Conservation (phyloP, 2,329 filamentous ascomycete species). For the Nakataea oryzae region DNA sequence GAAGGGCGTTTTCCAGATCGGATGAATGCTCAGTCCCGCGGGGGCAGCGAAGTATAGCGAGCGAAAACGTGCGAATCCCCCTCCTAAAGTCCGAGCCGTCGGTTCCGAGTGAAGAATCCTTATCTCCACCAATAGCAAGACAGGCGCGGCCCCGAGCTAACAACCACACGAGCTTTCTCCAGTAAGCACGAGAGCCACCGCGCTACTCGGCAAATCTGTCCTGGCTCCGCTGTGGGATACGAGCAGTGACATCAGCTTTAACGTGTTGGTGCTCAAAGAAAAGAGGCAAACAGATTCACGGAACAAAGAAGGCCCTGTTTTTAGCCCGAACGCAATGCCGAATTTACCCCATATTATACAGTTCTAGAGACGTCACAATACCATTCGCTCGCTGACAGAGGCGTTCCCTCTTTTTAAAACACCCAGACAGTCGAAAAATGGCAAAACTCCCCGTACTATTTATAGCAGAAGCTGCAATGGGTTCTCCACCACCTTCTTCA, state of each 20-base stretch:
- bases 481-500: constrained; percentile 98
- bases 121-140: background rate
- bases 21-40: background rate
- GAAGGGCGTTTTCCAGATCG: background rate
- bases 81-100: background rate
- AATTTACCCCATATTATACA: constrained; percentile 4
- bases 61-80: too few relatives aligned
- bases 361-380: background rate
- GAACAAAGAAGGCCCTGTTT: background rate
- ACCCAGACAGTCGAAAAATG: background rate
- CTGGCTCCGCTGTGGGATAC: too few relatives aligned
- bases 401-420: background rate
- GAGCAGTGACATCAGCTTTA: too few relatives aligned
- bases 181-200: too few relatives aligned
- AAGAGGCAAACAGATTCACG: background rate
- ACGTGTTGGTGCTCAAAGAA: background rate
- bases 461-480: constrained; percentile 86
- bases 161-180: too few relatives aligned
- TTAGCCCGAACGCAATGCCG: background rate
- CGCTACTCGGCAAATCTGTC: too few relatives aligned
- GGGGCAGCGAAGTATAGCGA: background rate
- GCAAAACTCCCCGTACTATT: background rate
- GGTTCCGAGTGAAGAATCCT: too few relatives aligned
- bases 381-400: background rate
- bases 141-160: too few relatives aligned